phyloP scores from a whole-genome alignment of 108 stramenopile genomes.

The Fragilariopsis cylindrus region DNA sequence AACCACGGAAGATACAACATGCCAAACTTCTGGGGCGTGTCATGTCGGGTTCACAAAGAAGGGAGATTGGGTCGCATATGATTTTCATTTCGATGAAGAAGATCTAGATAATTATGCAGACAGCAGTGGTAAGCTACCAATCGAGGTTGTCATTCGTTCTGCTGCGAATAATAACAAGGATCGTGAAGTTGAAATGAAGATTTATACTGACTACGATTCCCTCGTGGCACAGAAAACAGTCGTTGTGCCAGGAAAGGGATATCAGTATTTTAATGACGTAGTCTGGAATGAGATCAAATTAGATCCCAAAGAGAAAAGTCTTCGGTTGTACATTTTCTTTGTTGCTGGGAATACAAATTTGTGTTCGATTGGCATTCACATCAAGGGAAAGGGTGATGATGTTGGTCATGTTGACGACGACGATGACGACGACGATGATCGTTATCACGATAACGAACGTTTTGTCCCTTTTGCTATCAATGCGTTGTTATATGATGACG shows the following conservation, averaged over 20 bases:
- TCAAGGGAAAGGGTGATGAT: not conserved
- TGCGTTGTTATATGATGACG: conserved; percentile 2
- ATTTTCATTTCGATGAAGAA: conserved; percentile 6
- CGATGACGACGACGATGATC: no score
- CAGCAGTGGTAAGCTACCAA: not conserved
- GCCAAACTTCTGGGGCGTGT: conserved; percentile 4
- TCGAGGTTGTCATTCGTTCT: conserved; percentile 3
- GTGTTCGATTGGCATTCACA: not conserved
- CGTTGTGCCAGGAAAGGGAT: conserved; percentile 7
- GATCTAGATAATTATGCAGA: not conserved
- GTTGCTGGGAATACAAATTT: not conserved
- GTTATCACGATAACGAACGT: not conserved
- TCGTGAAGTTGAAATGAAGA: conserved; percentile 2
- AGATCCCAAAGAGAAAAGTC: not conserved
- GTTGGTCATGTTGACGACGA: not conserved
- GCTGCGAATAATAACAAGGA: not conserved
- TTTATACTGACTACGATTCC: not conserved
- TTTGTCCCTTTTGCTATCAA: conserved; percentile 7
- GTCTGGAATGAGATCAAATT: conserved; percentile 2
- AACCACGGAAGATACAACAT: conserved; percentile 8
- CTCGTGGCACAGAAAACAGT: not conserved
- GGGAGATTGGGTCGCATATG: conserved; percentile 10
- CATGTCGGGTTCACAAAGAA: not conserved
- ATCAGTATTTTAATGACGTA: not conserved
- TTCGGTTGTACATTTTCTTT: conserved; percentile 12